These are phyloP conservation scores for Fusarium multiceps DNA, from an alignment of 2,329 filamentous ascomycete species.

Conservation along the genomic window DNA sequence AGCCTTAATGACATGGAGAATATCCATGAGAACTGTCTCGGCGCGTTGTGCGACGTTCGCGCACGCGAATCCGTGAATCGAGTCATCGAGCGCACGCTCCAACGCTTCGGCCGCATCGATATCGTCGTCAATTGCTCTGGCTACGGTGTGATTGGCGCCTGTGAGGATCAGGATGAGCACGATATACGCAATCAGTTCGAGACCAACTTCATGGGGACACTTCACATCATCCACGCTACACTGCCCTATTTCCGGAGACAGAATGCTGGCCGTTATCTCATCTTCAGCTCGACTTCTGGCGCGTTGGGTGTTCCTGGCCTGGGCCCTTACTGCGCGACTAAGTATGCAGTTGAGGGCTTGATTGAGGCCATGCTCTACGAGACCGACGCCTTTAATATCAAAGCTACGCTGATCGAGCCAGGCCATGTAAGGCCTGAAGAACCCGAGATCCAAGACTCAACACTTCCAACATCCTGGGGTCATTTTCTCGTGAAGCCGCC, in stretches of 20 bases:
- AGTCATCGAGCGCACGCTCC: slow-evolving; percentile 76
- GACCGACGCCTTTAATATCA: slow-evolving; percentile 89
- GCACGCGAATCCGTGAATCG: slow-evolving; percentile 79
- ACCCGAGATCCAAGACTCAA: slow-evolving; percentile 62
- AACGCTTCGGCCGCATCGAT: slow-evolving; percentile 84
- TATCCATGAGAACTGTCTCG: slow-evolving; percentile 78
- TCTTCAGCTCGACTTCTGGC: slow-evolving; percentile 93
- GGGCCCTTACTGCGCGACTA: slow-evolving; percentile 95
- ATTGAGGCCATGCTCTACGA: slow-evolving; percentile 98
- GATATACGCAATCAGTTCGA: slow-evolving; percentile 97
- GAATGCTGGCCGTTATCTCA: slow-evolving; percentile 83
- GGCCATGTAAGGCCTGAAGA: slow-evolving; percentile 91
- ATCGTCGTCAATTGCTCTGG: slow-evolving; percentile 94
- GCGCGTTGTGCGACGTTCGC: slow-evolving; percentile 90
- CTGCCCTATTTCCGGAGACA: slow-evolving; percentile 88
- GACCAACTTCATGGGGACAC: slow-evolving; percentile 95
- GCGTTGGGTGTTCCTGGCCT: slow-evolving; percentile 93
- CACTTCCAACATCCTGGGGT: slow-evolving; percentile 81
- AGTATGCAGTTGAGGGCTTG: slow-evolving; percentile 94
- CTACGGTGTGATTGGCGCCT: slow-evolving; percentile 94
- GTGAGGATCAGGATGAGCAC: slow-evolving; percentile 95
- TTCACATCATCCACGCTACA: slow-evolving; percentile 91
- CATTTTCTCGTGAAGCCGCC: slow-evolving; percentile 92
- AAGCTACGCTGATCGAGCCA: slow-evolving; percentile 91
- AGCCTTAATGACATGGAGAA: slow-evolving; percentile 76